Percentiles rank a stretch among this genome's conserved stretches.
These are phyloP conservation scores for Phialophora verrucosa DNA, from an alignment of 2,329 filamentous ascomycete species.

Conservation along the genomic window DNA sequence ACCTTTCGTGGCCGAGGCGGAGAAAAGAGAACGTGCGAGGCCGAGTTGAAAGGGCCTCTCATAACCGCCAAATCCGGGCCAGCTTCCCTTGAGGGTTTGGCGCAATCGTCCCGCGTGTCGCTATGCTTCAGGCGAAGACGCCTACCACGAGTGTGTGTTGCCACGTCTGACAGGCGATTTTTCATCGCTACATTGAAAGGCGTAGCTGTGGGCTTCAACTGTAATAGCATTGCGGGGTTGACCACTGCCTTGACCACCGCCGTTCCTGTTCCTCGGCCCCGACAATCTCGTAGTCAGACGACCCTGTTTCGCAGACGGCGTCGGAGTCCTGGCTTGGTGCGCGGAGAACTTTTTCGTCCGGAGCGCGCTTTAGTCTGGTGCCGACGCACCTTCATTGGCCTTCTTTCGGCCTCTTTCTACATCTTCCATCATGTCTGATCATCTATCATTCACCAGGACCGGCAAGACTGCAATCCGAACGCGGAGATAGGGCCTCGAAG, in stretches of 20 bases:
- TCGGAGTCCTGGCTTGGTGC: background rate
- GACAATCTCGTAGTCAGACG: background rate
- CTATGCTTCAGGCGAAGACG: background rate
- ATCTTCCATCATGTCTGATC: too few relatives aligned
- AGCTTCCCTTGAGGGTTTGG: background rate
- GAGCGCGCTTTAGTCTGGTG: background rate
- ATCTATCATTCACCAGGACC: background rate
- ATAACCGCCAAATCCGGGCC: background rate
- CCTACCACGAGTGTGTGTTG: background rate
- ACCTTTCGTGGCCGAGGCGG: background rate
- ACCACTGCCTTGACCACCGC: too few relatives aligned
- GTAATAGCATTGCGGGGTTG: too few relatives aligned
- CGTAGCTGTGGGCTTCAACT: too few relatives aligned
- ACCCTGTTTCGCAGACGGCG: background rate
- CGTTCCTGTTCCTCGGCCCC: background rate
- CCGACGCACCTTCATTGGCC: background rate
- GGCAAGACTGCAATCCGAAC: background rate
- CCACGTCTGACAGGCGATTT: background rate
- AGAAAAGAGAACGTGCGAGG: background rate
- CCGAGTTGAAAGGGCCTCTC: background rate
- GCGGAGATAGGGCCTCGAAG: background rate
- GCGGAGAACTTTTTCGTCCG: background rate
- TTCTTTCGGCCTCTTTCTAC: background rate
- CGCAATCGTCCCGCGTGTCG: background rate
- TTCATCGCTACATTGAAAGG: too few relatives aligned